These are phyloP conservation scores for Ocimum tenuiflorum DNA, from an alignment of 257 asterid genomes.

Conservation along the genomic window DNA sequence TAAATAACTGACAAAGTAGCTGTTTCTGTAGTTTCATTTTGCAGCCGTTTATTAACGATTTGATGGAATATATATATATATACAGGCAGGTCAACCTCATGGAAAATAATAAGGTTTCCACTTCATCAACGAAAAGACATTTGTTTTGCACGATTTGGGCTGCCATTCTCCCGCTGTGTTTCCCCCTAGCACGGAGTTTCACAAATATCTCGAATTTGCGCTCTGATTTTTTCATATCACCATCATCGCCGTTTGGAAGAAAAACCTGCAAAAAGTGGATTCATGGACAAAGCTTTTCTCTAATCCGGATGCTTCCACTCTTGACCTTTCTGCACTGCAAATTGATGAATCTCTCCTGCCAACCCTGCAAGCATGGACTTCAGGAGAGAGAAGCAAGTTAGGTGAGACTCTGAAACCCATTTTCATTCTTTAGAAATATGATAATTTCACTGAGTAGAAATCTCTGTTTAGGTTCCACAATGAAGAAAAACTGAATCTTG, in stretches of 20 bases:
- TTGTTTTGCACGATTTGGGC: constrained; percentile 6
- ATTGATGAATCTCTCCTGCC: neutral
- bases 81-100: constrained; percentile 33
- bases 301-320: neutral
- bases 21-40: constrained; percentile 2
- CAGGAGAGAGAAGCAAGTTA: constrained; percentile 50
- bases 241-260: neutral
- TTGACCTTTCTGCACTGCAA: neutral
- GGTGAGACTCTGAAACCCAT: constrained; percentile 27
- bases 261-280: neutral
- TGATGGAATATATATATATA: too few species aligned
- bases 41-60: constrained; percentile 5
- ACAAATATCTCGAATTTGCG: constrained; percentile 1
- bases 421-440: neutral
- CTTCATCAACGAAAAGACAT: neutral
- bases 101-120: constrained; percentile 21
- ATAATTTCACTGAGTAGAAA: neutral
- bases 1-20: constrained; percentile 19
- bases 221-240: neutral
- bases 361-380: constrained; percentile 39
- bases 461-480: constrained; percentile 40
- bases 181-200: neutral
- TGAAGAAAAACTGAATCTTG: constrained; percentile 49
- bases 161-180: constrained; percentile 10
- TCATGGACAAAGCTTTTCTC: neutral